A percentile compares a stretch with the other conserved stretches of the same genome.
Conservation (phyloP, 192 early-diverging fungal species). For the Coemansia sp. region DNA sequence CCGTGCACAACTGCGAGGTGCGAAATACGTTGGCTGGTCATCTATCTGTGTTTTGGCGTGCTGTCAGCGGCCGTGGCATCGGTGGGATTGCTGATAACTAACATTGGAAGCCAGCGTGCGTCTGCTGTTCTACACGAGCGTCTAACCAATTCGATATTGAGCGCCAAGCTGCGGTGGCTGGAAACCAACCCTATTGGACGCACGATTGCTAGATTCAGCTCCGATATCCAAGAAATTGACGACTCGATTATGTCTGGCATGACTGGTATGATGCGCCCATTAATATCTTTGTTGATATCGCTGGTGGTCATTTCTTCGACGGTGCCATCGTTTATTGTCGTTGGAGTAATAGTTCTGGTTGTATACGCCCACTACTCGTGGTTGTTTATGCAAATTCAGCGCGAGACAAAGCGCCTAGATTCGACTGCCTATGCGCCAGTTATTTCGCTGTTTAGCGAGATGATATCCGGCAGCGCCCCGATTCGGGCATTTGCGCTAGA, state of each 20-base stretch:
- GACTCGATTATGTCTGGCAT: constrained; percentile 60
- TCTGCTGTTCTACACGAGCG: constrained; percentile 58
- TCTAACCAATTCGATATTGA: constrained; percentile 57
- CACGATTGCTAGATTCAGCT: constrained; percentile 78
- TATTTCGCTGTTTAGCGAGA: constrained; percentile 76
- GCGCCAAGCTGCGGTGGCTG: constrained; percentile 77
- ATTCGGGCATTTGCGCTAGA: constrained; percentile 81
- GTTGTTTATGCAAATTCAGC: constrained; percentile 70
- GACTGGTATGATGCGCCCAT: constrained; percentile 56
- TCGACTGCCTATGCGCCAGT: constrained; percentile 68
- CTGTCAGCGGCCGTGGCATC: constrained; percentile 19
- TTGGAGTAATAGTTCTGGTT: constrained; percentile 60
- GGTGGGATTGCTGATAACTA: constrained; percentile 15
- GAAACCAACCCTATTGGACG: constrained; percentile 81
- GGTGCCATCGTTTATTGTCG: constrained; percentile 70
- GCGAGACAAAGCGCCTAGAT: constrained; percentile 84
- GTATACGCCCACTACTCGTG: constrained; percentile 66
- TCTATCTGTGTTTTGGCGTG: constrained; percentile 19
- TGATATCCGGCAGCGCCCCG: constrained; percentile 64
- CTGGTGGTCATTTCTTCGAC: constrained; percentile 61
- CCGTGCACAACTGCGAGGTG: background rate
- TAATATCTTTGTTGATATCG: constrained; percentile 57
- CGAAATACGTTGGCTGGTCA: constrained; percentile 28
- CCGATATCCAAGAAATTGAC: constrained; percentile 80
- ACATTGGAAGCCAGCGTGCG: constrained; percentile 28